phyloP scores from a whole-genome alignment of 2,329 filamentous ascomycete genomes.

The Sclerotinia glacialis region DNA sequence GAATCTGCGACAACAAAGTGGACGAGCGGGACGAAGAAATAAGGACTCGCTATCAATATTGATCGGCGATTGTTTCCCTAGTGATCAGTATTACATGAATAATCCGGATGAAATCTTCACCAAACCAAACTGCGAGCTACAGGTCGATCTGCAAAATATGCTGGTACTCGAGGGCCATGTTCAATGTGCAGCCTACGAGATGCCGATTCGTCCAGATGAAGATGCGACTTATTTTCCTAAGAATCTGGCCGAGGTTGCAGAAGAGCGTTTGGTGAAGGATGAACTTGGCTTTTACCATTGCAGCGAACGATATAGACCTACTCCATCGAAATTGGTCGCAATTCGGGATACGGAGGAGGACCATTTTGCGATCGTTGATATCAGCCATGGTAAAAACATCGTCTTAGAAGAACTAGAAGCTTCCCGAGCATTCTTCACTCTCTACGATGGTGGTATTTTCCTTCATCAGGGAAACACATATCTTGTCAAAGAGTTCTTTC shows the following conservation, averaged over 20 bases:
- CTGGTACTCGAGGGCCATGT: slow-evolving; percentile 90
- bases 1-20: slow-evolving; percentile 91
- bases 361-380: slow-evolving; percentile 92
- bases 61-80: slow-evolving; percentile 83
- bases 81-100: slow-evolving; percentile 95
- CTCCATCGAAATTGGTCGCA: slow-evolving; percentile 76
- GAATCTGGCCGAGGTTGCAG: slow-evolving; percentile 67
- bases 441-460: slow-evolving; percentile 97
- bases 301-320: slow-evolving; percentile 80
- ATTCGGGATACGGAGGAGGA: slow-evolving; percentile 87
- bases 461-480: slow-evolving; percentile 94
- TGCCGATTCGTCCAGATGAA: slow-evolving; percentile 78
- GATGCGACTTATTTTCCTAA: slow-evolving; percentile 78
- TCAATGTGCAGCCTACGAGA: slow-evolving; percentile 92
- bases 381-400: slow-evolving; percentile 74
- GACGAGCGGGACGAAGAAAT: slow-evolving; percentile 85
- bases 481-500: slow-evolving; percentile 82
- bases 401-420: slow-evolving; percentile 96
- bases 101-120: slow-evolving; percentile 94
- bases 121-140: slow-evolving; percentile 82
- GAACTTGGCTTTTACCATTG: slow-evolving; percentile 83
- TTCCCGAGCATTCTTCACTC: slow-evolving; percentile 88
- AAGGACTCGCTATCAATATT: slow-evolving; percentile 90
- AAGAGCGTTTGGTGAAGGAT: slow-evolving; percentile 71
- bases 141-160: slow-evolving; percentile 89